These are phyloP conservation scores for Acrocalymma vagum DNA, from an alignment of 2,329 filamentous ascomycete species.

Conservation along the genomic window DNA sequence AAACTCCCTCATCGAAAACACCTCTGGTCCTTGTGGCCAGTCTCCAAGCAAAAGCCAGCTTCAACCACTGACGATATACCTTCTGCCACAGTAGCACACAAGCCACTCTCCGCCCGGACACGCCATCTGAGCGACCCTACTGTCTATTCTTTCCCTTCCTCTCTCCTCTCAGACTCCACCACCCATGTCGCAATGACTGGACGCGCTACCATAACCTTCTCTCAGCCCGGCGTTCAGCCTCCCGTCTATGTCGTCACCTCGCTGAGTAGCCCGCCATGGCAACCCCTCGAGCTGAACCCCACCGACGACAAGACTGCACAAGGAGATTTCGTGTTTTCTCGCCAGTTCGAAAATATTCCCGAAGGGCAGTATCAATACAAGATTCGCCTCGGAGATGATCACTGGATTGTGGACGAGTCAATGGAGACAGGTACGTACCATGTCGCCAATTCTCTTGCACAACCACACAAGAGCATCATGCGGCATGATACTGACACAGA, in stretches of 20 bases:
- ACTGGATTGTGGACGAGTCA: constrained; percentile 73
- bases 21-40: constrained; percentile 23
- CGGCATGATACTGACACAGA: constrained; percentile 21
- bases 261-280: constrained; percentile 73
- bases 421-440: constrained; percentile 66
- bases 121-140: constrained; percentile 24
- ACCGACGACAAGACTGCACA: constrained; percentile 56
- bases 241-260: constrained; percentile 76
- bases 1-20: constrained; percentile 23
- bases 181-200: constrained; percentile 26
- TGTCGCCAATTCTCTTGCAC: neutral
- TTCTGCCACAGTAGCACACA: constrained; percentile 20
- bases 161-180: constrained; percentile 6
- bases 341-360: constrained; percentile 62
- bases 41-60: constrained; percentile 20
- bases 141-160: constrained; percentile 4
- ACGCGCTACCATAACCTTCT: constrained; percentile 67
- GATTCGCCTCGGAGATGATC: constrained; percentile 71
- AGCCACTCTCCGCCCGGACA: constrained; percentile 10
- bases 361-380: constrained; percentile 76
- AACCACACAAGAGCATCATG: neutral
- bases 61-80: constrained; percentile 38
- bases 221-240: constrained; percentile 66
- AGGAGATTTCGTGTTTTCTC: constrained; percentile 67
- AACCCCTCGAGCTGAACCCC: constrained; percentile 69